Evolutionary conservation across 2,329 filamentous ascomycete species (phyloP).

Genomic region (Fusarium keratoplasticum): DNA sequence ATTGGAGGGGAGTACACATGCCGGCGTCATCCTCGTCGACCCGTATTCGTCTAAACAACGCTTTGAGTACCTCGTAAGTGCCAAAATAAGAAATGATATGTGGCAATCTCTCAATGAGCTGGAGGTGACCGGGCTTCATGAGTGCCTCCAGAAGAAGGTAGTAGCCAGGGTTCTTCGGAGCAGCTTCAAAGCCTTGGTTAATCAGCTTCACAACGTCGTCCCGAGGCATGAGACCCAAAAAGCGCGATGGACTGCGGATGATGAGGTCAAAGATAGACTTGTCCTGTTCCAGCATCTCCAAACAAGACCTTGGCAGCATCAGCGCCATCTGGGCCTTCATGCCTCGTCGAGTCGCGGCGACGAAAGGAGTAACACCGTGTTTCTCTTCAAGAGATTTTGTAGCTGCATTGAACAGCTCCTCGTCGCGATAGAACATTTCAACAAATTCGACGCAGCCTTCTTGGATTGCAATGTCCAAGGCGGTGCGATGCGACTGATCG

Average conservation of each 20-base stretch:
- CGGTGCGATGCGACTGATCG: background rate
- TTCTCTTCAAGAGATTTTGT: background rate
- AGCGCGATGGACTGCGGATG: background rate
- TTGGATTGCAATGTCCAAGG: constrained; percentile 29
- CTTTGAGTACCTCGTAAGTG: background rate
- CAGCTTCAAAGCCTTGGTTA: background rate
- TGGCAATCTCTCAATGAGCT: background rate
- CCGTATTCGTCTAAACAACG: background rate
- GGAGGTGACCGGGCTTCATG: constrained; percentile 6
- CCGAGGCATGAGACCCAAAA: constrained; percentile 3
- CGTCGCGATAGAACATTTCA: constrained; percentile 16
- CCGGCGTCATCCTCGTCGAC: rapidly evolving
- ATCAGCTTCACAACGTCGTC: constrained; percentile 14
- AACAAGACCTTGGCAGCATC: constrained; percentile 9
- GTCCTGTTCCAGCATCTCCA: background rate
- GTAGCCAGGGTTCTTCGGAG: background rate
- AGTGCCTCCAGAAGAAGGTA: constrained; percentile 8
- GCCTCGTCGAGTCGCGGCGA: background rate
- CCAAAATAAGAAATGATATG: constrained; percentile 15
- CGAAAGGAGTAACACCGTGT: background rate
- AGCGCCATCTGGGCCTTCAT: constrained; percentile 27
- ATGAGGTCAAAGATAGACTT: background rate
- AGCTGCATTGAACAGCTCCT: constrained; percentile 7
- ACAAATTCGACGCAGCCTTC: constrained; percentile 15
- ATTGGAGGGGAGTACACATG: constrained; percentile 2